Evolutionary conservation across 2,329 filamentous ascomycete species (phyloP).

Genomic region (Botryotinia calthae): DNA sequence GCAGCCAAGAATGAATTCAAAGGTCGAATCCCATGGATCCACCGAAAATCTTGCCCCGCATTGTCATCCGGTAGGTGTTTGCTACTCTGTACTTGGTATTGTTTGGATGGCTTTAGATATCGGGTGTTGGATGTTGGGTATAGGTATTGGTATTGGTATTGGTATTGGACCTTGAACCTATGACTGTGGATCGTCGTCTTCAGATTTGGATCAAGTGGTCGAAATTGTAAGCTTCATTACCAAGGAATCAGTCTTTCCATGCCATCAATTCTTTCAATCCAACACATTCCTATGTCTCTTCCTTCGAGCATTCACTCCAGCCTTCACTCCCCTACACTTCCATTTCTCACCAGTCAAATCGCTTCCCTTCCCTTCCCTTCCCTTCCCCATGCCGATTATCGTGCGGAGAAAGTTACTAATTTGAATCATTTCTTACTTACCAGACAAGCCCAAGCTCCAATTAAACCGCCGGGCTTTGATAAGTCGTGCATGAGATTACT

Average conservation of each 20-base stretch:
- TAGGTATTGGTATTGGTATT: too few relatives aligned
- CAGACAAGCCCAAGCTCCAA: not conserved
- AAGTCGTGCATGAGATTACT: slow-evolving; percentile 6
- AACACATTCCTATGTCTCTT: not conserved
- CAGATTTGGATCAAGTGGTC: not conserved
- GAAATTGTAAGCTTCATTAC: not conserved
- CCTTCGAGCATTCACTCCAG: too few relatives aligned
- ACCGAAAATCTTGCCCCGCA: not conserved
- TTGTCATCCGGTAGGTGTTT: not conserved
- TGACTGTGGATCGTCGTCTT: not conserved
- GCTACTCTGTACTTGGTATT: too few relatives aligned
- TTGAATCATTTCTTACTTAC: not conserved
- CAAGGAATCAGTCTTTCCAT: not conserved
- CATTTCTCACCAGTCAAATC: not conserved
- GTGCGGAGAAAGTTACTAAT: slow-evolving; percentile 3
- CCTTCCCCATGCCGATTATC: not conserved
- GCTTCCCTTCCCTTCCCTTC: too few relatives aligned
- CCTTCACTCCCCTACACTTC: not conserved
- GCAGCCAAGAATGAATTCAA: not conserved
- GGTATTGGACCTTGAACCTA: not conserved
- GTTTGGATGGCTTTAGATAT: too few relatives aligned
- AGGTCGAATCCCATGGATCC: not conserved
- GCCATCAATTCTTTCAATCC: not conserved
- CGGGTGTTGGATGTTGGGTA: too few relatives aligned
- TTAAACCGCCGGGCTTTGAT: not conserved